phyloP scores from a whole-genome alignment of 2,329 filamentous ascomycete genomes.

The Mycogone perniciosa region DNA sequence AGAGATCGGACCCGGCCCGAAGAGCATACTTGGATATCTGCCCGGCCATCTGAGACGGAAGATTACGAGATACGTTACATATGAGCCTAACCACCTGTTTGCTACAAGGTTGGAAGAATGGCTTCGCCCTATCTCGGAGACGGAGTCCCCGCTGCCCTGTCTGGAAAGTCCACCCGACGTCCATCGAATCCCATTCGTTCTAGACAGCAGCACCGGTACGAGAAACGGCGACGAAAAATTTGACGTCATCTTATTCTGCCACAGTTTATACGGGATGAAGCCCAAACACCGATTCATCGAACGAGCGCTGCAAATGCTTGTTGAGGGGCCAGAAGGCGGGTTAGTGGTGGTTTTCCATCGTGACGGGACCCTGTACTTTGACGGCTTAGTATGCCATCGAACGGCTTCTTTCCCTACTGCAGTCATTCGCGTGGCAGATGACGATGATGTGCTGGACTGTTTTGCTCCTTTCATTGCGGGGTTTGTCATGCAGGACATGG shows the following conservation, averaged over 20 bases:
- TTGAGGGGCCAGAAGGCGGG: constrained; percentile 29
- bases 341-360: constrained; percentile 52
- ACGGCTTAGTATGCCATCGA: constrained; percentile 42
- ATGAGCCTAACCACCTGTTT: constrained; percentile 46
- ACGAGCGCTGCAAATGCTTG: constrained; percentile 42
- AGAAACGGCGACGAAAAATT: constrained; percentile 33
- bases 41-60: constrained; percentile 35
- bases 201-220: constrained; percentile 20
- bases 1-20: constrained; percentile 54
- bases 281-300: constrained; percentile 41
- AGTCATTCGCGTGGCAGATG: constrained; percentile 35
- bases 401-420: constrained; percentile 43
- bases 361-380: constrained; percentile 35
- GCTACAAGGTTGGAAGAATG: constrained; percentile 37
- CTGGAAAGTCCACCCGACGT: constrained; percentile 35
- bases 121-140: constrained; percentile 27
- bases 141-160: constrained; percentile 32
- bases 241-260: constrained; percentile 54
- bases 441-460: constrained; percentile 39
- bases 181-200: constrained; percentile 31
- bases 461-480: constrained; percentile 50
- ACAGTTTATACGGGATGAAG: constrained; percentile 57
- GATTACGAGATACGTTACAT: constrained; percentile 46
- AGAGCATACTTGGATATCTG: constrained; percentile 46
- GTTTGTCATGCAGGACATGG: constrained; percentile 28